Conservation (phyloP, 164 flowering plant genomes). For the Tinospora cordifolia region DNA sequence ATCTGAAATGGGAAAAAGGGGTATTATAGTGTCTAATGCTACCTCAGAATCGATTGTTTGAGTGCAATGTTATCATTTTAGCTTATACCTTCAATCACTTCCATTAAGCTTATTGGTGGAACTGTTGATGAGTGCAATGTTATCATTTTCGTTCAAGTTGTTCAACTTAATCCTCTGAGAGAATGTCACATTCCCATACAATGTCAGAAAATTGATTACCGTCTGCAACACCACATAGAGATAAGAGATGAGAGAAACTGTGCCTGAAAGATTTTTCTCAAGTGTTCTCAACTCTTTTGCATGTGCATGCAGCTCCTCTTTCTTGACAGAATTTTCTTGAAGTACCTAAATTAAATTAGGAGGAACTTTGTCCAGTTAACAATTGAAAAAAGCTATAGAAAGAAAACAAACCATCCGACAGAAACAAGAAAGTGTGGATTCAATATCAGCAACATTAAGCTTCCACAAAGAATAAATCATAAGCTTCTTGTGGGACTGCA, state of each 20-base stretch:
- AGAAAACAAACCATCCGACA: too few relatives aligned
- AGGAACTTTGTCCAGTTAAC: too few relatives aligned
- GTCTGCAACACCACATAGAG: too few relatives aligned
- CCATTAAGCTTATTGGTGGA: slow-evolving; percentile 46
- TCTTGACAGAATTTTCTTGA: slow-evolving; percentile 71
- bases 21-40: not conserved
- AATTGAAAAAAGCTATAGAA: too few relatives aligned
- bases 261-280: slow-evolving; percentile 93
- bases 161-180: slow-evolving; percentile 59
- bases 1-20: not conserved
- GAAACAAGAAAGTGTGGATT: slow-evolving; percentile 66
- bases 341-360: slow-evolving; percentile 52
- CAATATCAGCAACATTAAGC: slow-evolving; percentile 86
- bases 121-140: slow-evolving; percentile 14
- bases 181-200: too few relatives aligned
- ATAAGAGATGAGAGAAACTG: not conserved
- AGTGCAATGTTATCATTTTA: too few relatives aligned
- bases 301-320: slow-evolving; percentile 81
- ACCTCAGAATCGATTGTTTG: slow-evolving; percentile 90
- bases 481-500: slow-evolving; percentile 71
- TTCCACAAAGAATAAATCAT: slow-evolving; percentile 85
- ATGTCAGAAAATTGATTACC: too few relatives aligned
- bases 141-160: slow-evolving; percentile 47
- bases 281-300: slow-evolving; percentile 93
- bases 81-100: slow-evolving; percentile 32